Evolutionary conservation across 768 basidiomycete species (phyloP).

Genomic region (Trametes gibbosa): DNA sequence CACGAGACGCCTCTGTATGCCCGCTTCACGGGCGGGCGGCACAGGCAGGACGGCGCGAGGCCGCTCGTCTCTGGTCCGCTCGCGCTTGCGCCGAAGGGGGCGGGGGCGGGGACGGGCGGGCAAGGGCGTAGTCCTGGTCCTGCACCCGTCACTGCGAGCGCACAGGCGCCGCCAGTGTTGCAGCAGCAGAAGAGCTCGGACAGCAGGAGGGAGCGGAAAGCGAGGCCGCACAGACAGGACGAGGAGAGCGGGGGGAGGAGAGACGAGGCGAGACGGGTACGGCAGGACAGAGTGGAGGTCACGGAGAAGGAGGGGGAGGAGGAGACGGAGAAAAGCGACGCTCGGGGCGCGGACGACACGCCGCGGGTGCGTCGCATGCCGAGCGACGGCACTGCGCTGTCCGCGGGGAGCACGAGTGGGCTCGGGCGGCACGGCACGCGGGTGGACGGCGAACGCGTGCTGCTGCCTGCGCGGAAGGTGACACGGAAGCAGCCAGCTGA

Average conservation of each 20-base stretch:
- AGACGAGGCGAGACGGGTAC: neutral
- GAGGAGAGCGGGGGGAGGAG: neutral
- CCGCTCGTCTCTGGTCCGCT: slow-evolving; percentile 27
- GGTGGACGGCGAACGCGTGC: slow-evolving; percentile 11
- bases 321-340: neutral
- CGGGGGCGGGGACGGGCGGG: no score
- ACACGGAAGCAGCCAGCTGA: no score
- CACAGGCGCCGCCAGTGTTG: neutral
- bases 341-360: neutral
- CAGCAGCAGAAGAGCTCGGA: slow-evolving; percentile 5
- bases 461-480: slow-evolving; percentile 16
- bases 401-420: neutral
- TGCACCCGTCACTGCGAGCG: neutral
- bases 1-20: slow-evolving; percentile 27
- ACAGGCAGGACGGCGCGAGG: slow-evolving; percentile 7
- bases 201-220: neutral
- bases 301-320: neutral
- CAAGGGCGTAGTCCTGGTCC: neutral
- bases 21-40: slow-evolving; percentile 23
- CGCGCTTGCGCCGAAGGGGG: slow-evolving; percentile 18
- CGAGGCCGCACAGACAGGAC: no score
- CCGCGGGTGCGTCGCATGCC: slow-evolving; percentile 4
- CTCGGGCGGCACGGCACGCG: slow-evolving; percentile 6
- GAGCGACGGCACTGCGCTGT: slow-evolving; percentile 3
- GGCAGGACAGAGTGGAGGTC: neutral